A percentile compares a stretch with the other conserved stretches of the same genome.
phyloP scores from a whole-genome alignment of 768 basidiomycete genomes.

The Amanita muscaria region DNA sequence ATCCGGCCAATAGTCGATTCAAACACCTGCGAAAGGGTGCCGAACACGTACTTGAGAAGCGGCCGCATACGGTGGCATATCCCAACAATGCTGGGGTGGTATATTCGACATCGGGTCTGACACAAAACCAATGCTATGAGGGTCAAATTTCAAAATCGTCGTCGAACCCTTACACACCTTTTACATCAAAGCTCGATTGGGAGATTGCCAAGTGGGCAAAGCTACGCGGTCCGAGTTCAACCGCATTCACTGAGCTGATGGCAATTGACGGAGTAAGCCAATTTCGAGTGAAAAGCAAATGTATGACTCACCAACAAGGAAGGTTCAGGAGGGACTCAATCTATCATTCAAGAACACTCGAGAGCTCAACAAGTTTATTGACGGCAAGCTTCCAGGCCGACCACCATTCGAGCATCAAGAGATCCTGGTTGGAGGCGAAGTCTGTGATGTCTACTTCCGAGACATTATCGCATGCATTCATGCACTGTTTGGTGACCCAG shows the following conservation, averaged over 20 bases:
- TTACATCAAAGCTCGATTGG: conserved; percentile 1
- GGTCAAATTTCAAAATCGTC: not conserved
- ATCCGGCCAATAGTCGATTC: too few species aligned
- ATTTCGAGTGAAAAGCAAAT: not conserved
- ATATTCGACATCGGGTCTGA: too few species aligned
- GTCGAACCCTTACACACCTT: not conserved
- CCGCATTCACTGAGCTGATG: not conserved
- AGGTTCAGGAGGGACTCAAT: not conserved
- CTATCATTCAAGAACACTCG: not conserved
- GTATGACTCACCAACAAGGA: not conserved
- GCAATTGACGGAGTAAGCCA: not conserved
- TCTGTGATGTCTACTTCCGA: conserved; percentile 17
- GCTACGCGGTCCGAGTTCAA: not conserved
- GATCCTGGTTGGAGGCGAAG: conserved; percentile 16
- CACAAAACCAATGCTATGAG: too few species aligned
- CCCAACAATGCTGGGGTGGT: too few species aligned
- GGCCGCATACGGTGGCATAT: too few species aligned
- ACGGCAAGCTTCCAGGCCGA: conserved; percentile 15
- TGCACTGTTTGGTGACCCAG: conserved; percentile 21
- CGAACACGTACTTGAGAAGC: too few species aligned
- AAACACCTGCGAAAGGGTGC: too few species aligned
- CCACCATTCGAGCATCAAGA: conserved; percentile 13
- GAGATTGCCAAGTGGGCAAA: conserved; percentile 4
- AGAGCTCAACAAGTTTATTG: conserved; percentile 22
- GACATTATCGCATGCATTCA: conserved; percentile 22